Evolutionary conservation across 2,329 filamentous ascomycete genomes (phyloP).

Genomic region (Tolypocladium endophyticum): DNA sequence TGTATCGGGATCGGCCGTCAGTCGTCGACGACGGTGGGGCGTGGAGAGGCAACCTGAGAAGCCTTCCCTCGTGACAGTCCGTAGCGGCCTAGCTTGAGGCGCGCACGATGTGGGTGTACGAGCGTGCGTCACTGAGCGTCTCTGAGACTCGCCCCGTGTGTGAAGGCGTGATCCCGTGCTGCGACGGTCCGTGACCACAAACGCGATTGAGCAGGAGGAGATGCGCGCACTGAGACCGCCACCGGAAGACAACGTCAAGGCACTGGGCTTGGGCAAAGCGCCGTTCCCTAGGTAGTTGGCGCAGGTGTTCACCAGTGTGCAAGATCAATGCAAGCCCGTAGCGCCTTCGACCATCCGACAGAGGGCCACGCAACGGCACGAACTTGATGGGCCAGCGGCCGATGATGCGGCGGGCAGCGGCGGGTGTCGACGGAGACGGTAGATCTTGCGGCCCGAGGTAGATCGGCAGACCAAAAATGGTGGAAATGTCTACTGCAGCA

Average conservation of each 20-base stretch:
- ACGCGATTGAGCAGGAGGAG: background rate
- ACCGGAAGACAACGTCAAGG: background rate
- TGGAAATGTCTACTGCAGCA: background rate
- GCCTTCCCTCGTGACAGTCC: background rate
- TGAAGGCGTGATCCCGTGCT: background rate
- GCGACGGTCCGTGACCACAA: background rate
- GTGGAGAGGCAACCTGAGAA: background rate
- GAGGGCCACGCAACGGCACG: background rate
- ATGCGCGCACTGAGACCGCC: constrained; percentile 1
- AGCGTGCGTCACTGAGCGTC: background rate
- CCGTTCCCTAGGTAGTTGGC: background rate
- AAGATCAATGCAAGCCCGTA: background rate
- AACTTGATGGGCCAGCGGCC: background rate
- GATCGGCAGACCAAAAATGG: background rate
- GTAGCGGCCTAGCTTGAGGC: background rate
- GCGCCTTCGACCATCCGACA: background rate
- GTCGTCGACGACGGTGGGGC: background rate
- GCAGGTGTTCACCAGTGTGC: background rate
- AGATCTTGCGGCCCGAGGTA: background rate
- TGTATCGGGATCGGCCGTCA: background rate
- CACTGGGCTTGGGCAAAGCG: background rate
- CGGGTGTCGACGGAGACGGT: background rate
- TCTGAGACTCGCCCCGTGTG: background rate
- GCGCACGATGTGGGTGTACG: background rate
- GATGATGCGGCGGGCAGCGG: background rate